These are phyloP conservation scores for Hypoxylon fragiforme DNA, from an alignment of 495 filamentous ascomycete species.

Conservation along the genomic window DNA sequence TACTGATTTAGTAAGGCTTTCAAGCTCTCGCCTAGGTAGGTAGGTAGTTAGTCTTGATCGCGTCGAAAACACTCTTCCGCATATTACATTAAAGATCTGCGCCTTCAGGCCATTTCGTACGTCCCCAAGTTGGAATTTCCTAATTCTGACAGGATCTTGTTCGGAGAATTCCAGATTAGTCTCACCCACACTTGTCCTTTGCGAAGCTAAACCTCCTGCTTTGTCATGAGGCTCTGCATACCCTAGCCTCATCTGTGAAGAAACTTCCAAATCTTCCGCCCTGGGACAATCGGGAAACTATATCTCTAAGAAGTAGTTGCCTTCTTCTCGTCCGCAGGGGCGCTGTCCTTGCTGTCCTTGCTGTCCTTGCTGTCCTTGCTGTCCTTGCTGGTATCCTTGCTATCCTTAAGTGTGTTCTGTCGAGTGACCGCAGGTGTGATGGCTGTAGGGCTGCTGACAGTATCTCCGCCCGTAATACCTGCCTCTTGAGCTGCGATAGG, in stretches of 20 bases:
- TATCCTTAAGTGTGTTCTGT: slow-evolving; percentile 18
- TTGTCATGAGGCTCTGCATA: neutral
- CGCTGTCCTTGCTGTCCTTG: too few relatives aligned
- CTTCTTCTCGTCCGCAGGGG: slow-evolving; percentile 35
- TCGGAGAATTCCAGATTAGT: neutral
- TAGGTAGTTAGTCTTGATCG: too few relatives aligned
- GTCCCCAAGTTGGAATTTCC: neutral
- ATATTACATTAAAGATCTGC: neutral
- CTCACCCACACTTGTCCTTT: neutral
- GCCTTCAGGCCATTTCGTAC: neutral
- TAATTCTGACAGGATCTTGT: neutral
- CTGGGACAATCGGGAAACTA: slow-evolving; percentile 1
- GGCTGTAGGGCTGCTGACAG: slow-evolving; percentile 41
- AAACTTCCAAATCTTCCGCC: slow-evolving; percentile 1
- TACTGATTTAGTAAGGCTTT: slow-evolving; percentile 6
- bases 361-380: too few relatives aligned
- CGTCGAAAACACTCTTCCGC: neutral
- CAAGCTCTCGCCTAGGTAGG: slow-evolving; percentile 2
- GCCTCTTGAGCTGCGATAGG: slow-evolving; percentile 36
- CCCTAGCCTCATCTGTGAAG: slow-evolving; percentile 1
- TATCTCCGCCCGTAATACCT: slow-evolving; percentile 42
- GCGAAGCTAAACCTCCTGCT: neutral
- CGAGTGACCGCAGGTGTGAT: slow-evolving; percentile 33
- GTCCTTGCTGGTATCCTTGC: neutral
- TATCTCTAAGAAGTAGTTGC: slow-evolving; percentile 21